phyloP scores from a whole-genome alignment of 495 filamentous ascomycete genomes.

The Neurospora intermedia region DNA sequence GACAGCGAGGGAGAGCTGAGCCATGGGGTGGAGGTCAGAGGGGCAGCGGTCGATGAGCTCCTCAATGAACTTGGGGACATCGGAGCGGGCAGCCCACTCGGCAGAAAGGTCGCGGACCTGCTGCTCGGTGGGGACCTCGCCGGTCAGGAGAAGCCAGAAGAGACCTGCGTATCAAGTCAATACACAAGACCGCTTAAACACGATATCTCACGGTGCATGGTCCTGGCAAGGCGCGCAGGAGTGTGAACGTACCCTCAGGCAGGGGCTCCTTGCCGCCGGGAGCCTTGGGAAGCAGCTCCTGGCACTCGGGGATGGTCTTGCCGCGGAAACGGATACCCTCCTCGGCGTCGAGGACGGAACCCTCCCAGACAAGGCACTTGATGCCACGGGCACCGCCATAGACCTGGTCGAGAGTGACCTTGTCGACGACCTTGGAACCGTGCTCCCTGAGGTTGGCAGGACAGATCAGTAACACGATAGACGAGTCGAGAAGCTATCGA shows the following conservation, averaged over 20 bases:
- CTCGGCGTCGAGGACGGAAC: slow-evolving; percentile 94
- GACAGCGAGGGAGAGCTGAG: slow-evolving; percentile 96
- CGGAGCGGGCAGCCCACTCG: slow-evolving; percentile 96
- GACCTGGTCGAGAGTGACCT: slow-evolving; percentile 98
- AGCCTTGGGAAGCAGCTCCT: slow-evolving; percentile 91
- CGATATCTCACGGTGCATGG: not conserved
- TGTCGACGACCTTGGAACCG: slow-evolving; percentile 87
- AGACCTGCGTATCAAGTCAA: slow-evolving; percentile 50
- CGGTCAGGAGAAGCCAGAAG: slow-evolving; percentile 98
- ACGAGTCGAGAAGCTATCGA: not conserved
- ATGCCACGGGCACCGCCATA: slow-evolving; percentile 99
- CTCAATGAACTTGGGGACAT: slow-evolving; percentile 92
- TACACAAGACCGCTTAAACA: not conserved
- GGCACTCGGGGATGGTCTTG: slow-evolving; percentile 97
- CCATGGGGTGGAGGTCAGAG: slow-evolving; percentile 97
- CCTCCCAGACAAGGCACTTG: slow-evolving; percentile 98
- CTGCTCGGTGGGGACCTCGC: slow-evolving; percentile 92
- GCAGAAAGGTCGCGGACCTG: slow-evolving; percentile 96
- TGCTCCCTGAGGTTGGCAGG: slow-evolving; percentile 52
- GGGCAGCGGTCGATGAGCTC: slow-evolving; percentile 99
- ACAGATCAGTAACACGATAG: slow-evolving; percentile 7
- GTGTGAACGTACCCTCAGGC: slow-evolving; percentile 59
- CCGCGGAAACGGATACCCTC: slow-evolving; percentile 99
- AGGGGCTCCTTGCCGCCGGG: slow-evolving; percentile 92
- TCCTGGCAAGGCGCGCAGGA: not conserved